phyloP scores from a whole-genome alignment of 352 stramenopile species.

The Phytophthora colocasiae region DNA sequence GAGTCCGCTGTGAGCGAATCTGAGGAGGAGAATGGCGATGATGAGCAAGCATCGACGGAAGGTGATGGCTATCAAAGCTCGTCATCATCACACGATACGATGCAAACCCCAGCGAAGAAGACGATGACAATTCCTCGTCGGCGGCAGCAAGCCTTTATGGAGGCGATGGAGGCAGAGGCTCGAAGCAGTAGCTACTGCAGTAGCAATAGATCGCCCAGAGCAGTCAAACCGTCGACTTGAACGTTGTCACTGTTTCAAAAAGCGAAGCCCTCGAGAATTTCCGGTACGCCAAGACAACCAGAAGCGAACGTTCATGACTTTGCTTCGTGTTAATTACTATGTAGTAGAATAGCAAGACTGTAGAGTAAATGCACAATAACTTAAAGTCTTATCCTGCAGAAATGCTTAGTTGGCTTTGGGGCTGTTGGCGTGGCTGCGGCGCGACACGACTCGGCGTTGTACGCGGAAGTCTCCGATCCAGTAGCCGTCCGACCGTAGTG shows the following conservation, averaged over 20 bases:
- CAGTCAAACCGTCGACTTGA: neutral
- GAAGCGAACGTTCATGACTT: conserved; percentile 11
- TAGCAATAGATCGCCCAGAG: neutral
- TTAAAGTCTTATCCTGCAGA: conserved; percentile 21
- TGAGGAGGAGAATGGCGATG: conserved; percentile 31
- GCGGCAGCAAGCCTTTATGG: conserved; percentile 59
- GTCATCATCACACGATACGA: conserved; percentile 26
- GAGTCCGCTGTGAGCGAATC: conserved; percentile 9
- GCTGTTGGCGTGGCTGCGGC: conserved; percentile 30
- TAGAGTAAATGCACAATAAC: conserved; percentile 44
- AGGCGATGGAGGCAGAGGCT: conserved; percentile 61
- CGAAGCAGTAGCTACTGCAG: neutral
- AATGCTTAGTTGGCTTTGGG: conserved; percentile 32
- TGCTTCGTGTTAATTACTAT: conserved; percentile 21
- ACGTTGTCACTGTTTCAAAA: conserved; percentile 49
- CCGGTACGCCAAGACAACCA: conserved; percentile 25
- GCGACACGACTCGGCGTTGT: conserved; percentile 49
- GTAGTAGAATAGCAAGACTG: conserved; percentile 32
- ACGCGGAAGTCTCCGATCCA: conserved; percentile 80
- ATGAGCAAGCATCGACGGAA: conserved; percentile 18
- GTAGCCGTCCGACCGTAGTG: conserved; percentile 73
- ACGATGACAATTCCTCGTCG: conserved; percentile 29
- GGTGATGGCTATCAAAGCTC: conserved; percentile 6
- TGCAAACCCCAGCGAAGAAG: conserved; percentile 9
- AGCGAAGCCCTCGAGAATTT: conserved; percentile 41